A percentile compares a stretch with the other conserved stretches of the same genome.
Evolutionary conservation across 345 rosid species (phyloP).

Genomic region (Eucalyptus tenuipes): DNA sequence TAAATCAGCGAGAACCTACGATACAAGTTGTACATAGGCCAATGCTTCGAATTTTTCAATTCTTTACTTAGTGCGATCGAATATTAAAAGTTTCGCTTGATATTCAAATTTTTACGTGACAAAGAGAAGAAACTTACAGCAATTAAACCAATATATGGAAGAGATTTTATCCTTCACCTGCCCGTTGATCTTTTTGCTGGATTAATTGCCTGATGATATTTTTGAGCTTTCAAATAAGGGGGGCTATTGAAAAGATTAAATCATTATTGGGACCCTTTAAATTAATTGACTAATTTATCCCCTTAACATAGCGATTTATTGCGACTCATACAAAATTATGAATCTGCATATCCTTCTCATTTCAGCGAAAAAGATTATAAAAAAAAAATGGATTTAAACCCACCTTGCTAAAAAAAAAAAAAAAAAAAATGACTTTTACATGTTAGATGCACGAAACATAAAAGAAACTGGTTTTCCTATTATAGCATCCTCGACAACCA

Average conservation of each 20-base stretch:
- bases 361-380: not conserved
- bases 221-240: not conserved
- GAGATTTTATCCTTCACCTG: not conserved
- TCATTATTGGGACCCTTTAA: not conserved
- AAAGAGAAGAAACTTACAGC: not conserved
- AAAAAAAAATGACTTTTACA: not conserved
- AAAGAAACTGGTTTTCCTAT: not conserved
- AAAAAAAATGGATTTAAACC: not conserved
- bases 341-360: not conserved
- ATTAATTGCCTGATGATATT: not conserved
- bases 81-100: not conserved
- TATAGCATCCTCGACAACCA: not conserved
- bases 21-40: not conserved
- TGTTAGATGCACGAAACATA: not conserved
- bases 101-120: not conserved
- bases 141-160: no score
- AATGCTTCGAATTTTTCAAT: not conserved
- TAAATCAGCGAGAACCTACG: not conserved
- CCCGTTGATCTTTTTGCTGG: not conserved
- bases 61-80: accelerated
- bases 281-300: not conserved
- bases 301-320: not conserved
- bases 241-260: not conserved
- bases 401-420: not conserved
- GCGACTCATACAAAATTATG: not conserved